phyloP scores from a whole-genome alignment of 2,329 filamentous ascomycete genomes.

The Claviceps sp. region DNA sequence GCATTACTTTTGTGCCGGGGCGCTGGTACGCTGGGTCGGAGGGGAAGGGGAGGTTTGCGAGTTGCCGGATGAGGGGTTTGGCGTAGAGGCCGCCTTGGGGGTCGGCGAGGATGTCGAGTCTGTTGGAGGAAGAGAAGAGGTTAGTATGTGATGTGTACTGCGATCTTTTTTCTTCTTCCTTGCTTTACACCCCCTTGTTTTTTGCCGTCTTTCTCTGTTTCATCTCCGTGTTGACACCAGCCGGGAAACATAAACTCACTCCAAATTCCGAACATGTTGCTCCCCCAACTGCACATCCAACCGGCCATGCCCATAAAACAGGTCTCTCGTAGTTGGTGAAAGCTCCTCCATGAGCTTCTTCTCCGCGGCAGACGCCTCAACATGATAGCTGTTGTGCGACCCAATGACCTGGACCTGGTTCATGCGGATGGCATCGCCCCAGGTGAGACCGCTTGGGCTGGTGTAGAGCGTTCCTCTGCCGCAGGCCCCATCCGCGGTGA shows the following conservation, averaged over 20 bases:
- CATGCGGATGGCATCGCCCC: slow-evolving; percentile 26
- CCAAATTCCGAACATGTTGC: slow-evolving; percentile 32
- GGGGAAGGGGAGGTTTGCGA: slow-evolving; percentile 24
- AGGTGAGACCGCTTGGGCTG: slow-evolving; percentile 18
- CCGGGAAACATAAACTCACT: slow-evolving; percentile 11
- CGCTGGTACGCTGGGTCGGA: slow-evolving; percentile 24
- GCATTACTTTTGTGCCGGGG: slow-evolving; percentile 34
- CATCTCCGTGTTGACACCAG: no score
- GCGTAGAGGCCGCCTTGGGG: slow-evolving; percentile 33
- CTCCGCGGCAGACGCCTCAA: slow-evolving; percentile 29
- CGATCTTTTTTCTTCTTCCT: no score
- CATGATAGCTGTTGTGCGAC: slow-evolving; percentile 38
- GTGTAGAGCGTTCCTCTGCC: slow-evolving; percentile 4
- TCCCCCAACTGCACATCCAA: slow-evolving; percentile 30
- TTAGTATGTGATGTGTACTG: no score
- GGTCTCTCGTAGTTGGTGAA: slow-evolving; percentile 23
- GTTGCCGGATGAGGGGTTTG: slow-evolving; percentile 26
- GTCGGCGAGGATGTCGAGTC: slow-evolving; percentile 33
- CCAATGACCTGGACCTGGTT: slow-evolving; percentile 39
- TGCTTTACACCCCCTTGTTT: not conserved
- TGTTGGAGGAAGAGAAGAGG: not conserved
- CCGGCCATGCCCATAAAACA: slow-evolving; percentile 33
- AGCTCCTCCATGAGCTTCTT: slow-evolving; percentile 25
- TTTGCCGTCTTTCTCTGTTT: not conserved
- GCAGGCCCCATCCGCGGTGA: not conserved